phyloP scores from a whole-genome alignment of 257 asterid species.

The Ballota nigra region DNA sequence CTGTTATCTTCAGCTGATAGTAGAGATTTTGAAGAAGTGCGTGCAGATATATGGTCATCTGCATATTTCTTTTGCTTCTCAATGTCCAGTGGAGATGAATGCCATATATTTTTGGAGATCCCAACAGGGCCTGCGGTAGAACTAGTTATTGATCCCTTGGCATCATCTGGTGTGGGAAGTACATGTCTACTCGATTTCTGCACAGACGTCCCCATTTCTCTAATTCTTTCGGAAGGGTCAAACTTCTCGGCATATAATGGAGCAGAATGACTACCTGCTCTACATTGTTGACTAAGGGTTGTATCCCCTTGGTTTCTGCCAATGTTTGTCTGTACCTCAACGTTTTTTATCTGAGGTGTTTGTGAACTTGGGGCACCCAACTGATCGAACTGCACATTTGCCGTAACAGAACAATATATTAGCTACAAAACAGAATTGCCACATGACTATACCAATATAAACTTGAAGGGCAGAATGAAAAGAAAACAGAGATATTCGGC shows the following conservation, averaged over 20 bases:
- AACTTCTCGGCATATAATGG: constrained; percentile 81
- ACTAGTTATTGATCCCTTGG: constrained; percentile 53
- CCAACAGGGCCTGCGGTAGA: constrained; percentile 37
- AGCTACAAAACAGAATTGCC: not conserved
- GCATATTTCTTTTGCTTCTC: constrained; percentile 54
- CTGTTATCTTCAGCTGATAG: constrained; percentile 41
- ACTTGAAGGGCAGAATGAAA: not conserved
- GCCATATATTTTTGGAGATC: constrained; percentile 64
- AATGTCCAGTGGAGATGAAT: constrained; percentile 82
- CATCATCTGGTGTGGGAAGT: constrained; percentile 86
- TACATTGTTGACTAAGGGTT: constrained; percentile 41
- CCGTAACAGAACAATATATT: not conserved
- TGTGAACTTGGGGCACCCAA: constrained; percentile 50
- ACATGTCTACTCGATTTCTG: constrained; percentile 63
- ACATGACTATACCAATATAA: not conserved
- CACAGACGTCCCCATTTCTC: constrained; percentile 47
- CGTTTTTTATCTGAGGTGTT: constrained; percentile 44
- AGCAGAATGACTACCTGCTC: constrained; percentile 77
- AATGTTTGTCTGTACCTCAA: constrained; percentile 33
- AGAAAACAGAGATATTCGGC: not conserved
- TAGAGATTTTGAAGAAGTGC: constrained; percentile 40
- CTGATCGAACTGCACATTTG: constrained; percentile 54
- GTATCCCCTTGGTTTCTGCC: constrained; percentile 63
- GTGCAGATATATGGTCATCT: constrained; percentile 44
- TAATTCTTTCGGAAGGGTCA: constrained; percentile 61